phyloP scores from a whole-genome alignment of 2,329 filamentous ascomycete species.

The Claviceps arundinis region DNA sequence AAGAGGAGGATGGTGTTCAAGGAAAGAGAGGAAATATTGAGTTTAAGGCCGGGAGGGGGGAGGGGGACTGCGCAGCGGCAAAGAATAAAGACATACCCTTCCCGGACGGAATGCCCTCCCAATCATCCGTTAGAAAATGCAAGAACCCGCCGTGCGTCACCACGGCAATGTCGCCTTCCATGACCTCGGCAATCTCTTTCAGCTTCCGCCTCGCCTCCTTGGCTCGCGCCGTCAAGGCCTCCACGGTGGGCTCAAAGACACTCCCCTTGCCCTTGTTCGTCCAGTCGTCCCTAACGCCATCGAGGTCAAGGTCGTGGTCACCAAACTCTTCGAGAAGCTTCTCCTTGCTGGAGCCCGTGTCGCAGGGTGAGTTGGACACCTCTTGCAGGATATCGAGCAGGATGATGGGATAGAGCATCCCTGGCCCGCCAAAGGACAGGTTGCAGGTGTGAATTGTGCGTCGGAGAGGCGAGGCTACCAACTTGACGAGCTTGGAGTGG shows the following conservation, averaged over 20 bases:
- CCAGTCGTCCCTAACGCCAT: conserved; percentile 52
- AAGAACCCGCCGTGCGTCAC: conserved; percentile 76
- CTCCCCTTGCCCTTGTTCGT: conserved; percentile 44
- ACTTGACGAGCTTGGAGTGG: conserved; percentile 50
- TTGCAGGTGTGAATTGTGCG: conserved; percentile 71
- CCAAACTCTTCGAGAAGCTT: conserved; percentile 49
- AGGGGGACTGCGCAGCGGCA: not conserved
- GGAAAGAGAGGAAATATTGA: not conserved
- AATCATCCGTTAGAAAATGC: conserved; percentile 78
- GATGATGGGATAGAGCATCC: conserved; percentile 34
- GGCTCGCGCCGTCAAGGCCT: conserved; percentile 47
- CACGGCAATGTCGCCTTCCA: conserved; percentile 53
- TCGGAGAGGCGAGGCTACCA: conserved; percentile 67
- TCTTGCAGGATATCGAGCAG: conserved; percentile 70
- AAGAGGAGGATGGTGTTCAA: not conserved
- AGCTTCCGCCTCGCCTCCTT: conserved; percentile 47
- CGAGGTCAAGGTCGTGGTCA: conserved; percentile 47
- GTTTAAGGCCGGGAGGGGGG: no score
- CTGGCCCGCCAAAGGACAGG: conserved; percentile 45
- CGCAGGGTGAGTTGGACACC: conserved; percentile 59
- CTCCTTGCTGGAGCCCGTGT: conserved; percentile 50
- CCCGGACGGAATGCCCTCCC: conserved; percentile 41
- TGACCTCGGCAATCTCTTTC: conserved; percentile 25
- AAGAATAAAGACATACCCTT: conserved; percentile 21
- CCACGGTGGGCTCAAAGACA: conserved; percentile 32